A percentile compares a stretch with the other conserved stretches of the same genome.
Evolutionary conservation across 2,329 filamentous ascomycete genomes (phyloP).

Genomic region (Pestalotiopsis sp.): DNA sequence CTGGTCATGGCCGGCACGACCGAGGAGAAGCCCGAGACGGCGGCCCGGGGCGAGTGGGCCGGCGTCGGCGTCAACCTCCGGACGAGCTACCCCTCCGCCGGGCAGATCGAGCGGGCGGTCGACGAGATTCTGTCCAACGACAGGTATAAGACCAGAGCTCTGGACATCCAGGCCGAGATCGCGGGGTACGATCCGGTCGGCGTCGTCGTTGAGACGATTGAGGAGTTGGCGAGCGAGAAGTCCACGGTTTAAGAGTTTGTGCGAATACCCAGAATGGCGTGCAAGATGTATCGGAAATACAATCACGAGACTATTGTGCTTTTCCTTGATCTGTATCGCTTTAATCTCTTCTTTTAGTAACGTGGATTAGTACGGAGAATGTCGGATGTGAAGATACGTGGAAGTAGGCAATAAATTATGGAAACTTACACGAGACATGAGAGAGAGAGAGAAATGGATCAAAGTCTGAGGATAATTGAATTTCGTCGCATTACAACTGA

Average conservation of each 20-base stretch:
- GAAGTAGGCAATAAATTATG: too few species aligned
- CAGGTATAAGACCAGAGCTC: constrained; percentile 8
- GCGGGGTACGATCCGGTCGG: not conserved
- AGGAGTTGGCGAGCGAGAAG: constrained; percentile 3
- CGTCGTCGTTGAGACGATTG: constrained; percentile 5
- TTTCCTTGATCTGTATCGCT: too few species aligned
- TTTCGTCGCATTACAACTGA: too few species aligned
- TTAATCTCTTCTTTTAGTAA: too few species aligned
- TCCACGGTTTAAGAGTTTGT: not conserved
- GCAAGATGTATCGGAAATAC: too few species aligned
- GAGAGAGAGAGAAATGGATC: too few species aligned
- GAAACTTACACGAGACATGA: too few species aligned
- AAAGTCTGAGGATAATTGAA: too few species aligned
- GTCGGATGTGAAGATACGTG: too few species aligned
- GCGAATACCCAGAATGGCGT: too few species aligned
- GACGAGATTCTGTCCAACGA: constrained; percentile 3
- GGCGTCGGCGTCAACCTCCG: constrained; percentile 45
- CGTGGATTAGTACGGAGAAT: too few species aligned
- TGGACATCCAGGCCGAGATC: constrained; percentile 11
- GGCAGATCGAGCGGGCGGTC: constrained; percentile 3
- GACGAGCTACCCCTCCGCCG: constrained; percentile 3
- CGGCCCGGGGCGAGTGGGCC: constrained; percentile 39
- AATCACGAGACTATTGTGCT: too few species aligned
- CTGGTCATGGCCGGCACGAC: constrained; percentile 44
- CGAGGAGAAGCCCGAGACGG: constrained; percentile 42